Conservation (phyloP, 2,329 filamentous ascomycete species). For the Diplocarpon rosae region DNA sequence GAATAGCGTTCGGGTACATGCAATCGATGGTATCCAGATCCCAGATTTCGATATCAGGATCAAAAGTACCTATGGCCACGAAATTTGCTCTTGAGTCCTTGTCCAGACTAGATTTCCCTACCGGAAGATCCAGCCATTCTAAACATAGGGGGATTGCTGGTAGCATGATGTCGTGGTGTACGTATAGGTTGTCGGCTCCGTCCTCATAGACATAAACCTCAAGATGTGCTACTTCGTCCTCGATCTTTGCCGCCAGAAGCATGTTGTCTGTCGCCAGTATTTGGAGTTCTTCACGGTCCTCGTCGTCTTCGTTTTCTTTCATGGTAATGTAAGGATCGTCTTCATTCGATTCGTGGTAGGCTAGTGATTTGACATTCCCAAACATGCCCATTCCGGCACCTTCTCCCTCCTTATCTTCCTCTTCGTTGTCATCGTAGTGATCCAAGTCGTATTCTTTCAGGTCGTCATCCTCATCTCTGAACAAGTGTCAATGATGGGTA, state of each 20-base stretch:
- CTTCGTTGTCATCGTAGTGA: constrained; percentile 88
- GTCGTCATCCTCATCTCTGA: constrained; percentile 62
- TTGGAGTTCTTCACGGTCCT: constrained; percentile 88
- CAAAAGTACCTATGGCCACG: constrained; percentile 91
- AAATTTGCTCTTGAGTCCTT: constrained; percentile 72
- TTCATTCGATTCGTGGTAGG: constrained; percentile 88
- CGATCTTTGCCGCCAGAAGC: constrained; percentile 82
- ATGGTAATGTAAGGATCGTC: constrained; percentile 96
- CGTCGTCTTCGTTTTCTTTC: constrained; percentile 55
- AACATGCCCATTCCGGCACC: constrained; percentile 81
- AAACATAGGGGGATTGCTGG: constrained; percentile 91
- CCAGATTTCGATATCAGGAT: constrained; percentile 98
- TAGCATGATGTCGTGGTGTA: constrained; percentile 99
- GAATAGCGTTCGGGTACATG: constrained; percentile 96
- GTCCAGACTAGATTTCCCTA: constrained; percentile 54
- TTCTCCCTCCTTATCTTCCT: constrained; percentile 47
- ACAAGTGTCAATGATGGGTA: constrained; percentile 11
- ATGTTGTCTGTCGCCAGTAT: constrained; percentile 89
- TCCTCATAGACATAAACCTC: constrained; percentile 98
- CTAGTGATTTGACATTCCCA: constrained; percentile 84
- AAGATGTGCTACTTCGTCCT: constrained; percentile 92
- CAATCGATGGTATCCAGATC: constrained; percentile 90
- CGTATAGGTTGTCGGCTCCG: constrained; percentile 88
- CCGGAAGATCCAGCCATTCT: constrained; percentile 91
- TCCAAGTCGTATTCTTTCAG: constrained; percentile 94